Evolutionary conservation across 2,329 filamentous ascomycete species (phyloP).

Genomic region (Cladosporium phlei): DNA sequence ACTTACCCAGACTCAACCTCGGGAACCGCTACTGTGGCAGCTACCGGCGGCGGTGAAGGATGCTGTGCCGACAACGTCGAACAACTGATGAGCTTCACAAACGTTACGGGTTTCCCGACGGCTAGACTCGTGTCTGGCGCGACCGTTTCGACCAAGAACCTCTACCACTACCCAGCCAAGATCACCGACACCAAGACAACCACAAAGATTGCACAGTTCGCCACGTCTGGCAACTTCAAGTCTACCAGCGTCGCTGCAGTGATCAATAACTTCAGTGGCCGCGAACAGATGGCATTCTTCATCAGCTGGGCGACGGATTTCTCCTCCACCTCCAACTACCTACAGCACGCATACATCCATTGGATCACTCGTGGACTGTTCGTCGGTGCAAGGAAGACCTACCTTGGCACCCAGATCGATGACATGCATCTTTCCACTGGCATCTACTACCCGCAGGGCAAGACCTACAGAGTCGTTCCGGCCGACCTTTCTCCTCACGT

Average conservation of each 20-base stretch:
- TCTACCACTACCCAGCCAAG: slow-evolving; percentile 56
- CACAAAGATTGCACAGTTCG: slow-evolving; percentile 53
- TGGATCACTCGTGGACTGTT: slow-evolving; percentile 59
- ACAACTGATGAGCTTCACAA: slow-evolving; percentile 52
- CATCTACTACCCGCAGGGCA: slow-evolving; percentile 41
- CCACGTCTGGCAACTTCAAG: slow-evolving; percentile 38
- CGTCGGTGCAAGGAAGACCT: slow-evolving; percentile 52
- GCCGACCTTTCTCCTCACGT: slow-evolving; percentile 46
- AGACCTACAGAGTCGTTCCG: slow-evolving; percentile 46
- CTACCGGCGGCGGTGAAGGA: slow-evolving; percentile 35
- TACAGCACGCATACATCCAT: slow-evolving; percentile 60
- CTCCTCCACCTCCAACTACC: slow-evolving; percentile 52
- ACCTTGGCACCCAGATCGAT: slow-evolving; percentile 56
- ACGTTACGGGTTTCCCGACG: slow-evolving; percentile 49
- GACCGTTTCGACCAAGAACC: slow-evolving; percentile 45
- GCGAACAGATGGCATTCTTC: slow-evolving; percentile 61
- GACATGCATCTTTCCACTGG: slow-evolving; percentile 55
- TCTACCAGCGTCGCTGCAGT: slow-evolving; percentile 50
- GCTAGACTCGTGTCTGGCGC: slow-evolving; percentile 50
- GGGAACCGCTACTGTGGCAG: slow-evolving; percentile 32
- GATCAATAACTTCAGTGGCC: slow-evolving; percentile 52
- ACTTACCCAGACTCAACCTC: slow-evolving; percentile 50
- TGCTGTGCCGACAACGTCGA: slow-evolving; percentile 48
- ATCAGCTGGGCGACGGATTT: slow-evolving; percentile 50
- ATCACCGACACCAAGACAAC: slow-evolving; percentile 52